Evolutionary conservation across 208 protist genomes (phyloP).

Genomic region (Wallacemonas collosoma): DNA sequence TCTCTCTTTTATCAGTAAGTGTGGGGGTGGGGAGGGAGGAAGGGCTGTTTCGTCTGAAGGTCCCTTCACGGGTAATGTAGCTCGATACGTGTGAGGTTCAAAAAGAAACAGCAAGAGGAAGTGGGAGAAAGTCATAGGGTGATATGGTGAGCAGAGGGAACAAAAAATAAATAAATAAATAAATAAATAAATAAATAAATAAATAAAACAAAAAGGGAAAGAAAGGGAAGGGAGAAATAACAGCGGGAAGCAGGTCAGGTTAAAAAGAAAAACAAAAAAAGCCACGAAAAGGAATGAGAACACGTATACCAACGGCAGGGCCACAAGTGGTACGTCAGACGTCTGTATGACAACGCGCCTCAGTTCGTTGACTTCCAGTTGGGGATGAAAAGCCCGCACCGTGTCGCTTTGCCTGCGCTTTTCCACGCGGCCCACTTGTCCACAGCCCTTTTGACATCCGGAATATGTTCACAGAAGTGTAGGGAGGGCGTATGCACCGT

Average conservation of each 20-base stretch:
- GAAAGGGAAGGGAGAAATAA: neutral
- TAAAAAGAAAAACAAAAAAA: constrained; percentile 19
- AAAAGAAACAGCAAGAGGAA: too few species aligned
- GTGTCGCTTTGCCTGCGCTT: constrained; percentile 9
- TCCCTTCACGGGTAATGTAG: too few species aligned
- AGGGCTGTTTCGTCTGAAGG: too few species aligned
- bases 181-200: constrained; percentile 14
- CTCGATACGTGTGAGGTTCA: too few species aligned
- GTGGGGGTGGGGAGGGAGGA: too few species aligned
- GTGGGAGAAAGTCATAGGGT: too few species aligned
- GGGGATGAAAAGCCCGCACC: neutral
- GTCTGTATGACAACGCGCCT: neutral
- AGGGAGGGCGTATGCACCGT: constrained; percentile 70
- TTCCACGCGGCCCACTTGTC: constrained; percentile 34
- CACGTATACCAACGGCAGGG: too few species aligned
- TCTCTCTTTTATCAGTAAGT: too few species aligned
- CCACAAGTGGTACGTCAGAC: too few species aligned
- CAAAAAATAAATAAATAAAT: constrained; percentile 10
- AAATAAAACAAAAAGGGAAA: constrained; percentile 18
- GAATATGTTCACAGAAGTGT: constrained; percentile 47
- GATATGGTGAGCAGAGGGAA: too few species aligned
- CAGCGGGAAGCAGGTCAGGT: neutral
- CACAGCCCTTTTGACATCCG: constrained; percentile 23
- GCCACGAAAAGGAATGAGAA: neutral
- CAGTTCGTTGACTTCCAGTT: constrained; percentile 3